Base-by-base conservation (phyloP, 305 asterid genomes). In the Fraxinus paxiana region DNA sequence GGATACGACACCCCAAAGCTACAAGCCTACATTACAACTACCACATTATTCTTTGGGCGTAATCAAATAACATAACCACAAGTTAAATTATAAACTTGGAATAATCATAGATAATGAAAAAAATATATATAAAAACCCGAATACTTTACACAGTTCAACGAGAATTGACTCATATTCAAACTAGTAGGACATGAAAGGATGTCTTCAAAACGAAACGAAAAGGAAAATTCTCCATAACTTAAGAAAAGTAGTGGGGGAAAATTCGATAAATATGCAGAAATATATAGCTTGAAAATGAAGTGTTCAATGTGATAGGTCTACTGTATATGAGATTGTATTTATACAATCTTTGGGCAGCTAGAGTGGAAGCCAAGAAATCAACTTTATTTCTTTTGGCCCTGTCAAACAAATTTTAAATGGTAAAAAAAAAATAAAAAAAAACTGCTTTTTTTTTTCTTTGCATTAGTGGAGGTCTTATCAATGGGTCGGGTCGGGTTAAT, bases 281-380 rank as follows among this genome's bases (percentile, higher is more conserved):
- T 12, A 77, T 33, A 59, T 83, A 76, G 77, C 90, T 90, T 89
- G 83, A 73, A 84, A 76, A 81, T 28, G 85, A 88, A 88, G 90
- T 76, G 41, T 84, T 80, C 54, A 85, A 75, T 79, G 79, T 81
- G 82, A 83, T 79, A 77, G 82, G 77, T 24, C 76, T 51, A 34
- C 28, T 15, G 2, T 30, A 24, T 7, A 76, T 63, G 59, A 80
- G 67, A 73, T 72, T 46, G 69, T 74, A 83, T 82, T 63, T 87
- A 78, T 83, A 77, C 80, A 79, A 79, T 69, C 84, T 28, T 65
- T 46, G 38, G 54, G 46, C 15, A n/a, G 8, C 18, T 56, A 79
- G 89, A 88, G 90, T 88, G 82, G 89, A 83, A 76, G 88, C 83
- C 83, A 90, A 90, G 92, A 82, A 88, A 85, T 80, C 83, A 82